Evolutionary conservation across 768 basidiomycete species (phyloP), one percentile per base, ranked within the genome.

Genomic region (Mycena belliarum): DNA sequence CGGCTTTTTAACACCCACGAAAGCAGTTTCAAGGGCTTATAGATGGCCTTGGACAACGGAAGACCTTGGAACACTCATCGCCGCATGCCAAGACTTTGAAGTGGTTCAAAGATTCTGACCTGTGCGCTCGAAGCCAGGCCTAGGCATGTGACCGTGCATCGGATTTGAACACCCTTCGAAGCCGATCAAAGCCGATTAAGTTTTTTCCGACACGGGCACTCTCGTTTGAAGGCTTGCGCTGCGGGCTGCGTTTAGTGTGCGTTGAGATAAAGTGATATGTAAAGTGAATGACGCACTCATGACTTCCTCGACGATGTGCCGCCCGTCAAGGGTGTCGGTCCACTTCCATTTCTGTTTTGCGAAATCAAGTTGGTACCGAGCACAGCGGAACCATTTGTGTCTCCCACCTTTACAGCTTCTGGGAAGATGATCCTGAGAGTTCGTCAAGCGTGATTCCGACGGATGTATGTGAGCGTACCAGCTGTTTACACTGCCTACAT

Each of bases 221-320:
- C 88, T 32, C 94, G 82, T 84, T 93, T 89, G 14, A 95, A 74
- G 3, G 94, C 94, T 43, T 80, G 79, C 29, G 91, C 90, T 91
- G 54, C 10, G 35, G 18, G 29, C 5, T 59, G 21, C 64, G 63
- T 33, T n/a, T 52, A n/a, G n/a, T n/a, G n/a, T n/a, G n/a, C n/a
- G n/a, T n/a, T n/a, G 29, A 32, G 29, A 32, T 6, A 12, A 32
- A 32, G 29, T n/a, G 12, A 32, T n/a, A 32, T 32, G 29, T 32
- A 12, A 32, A 41, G 29, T n/a, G 9, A 32, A 50, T 52, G 6
- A 73, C 81, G 9, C 67, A 89, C 91, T 92, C 95, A 97, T 97
- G 4, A 94, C 95, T 67, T 97, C 95, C 68, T 97, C 95, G 28
- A 97, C 79, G 1, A 80, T 70, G 73, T 95, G 93, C 53, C 86